A percentile compares a stretch with the other conserved stretches of the same genome.
Evolutionary conservation across 306 rosid species (phyloP).

Genomic region (Vigna angularis): DNA sequence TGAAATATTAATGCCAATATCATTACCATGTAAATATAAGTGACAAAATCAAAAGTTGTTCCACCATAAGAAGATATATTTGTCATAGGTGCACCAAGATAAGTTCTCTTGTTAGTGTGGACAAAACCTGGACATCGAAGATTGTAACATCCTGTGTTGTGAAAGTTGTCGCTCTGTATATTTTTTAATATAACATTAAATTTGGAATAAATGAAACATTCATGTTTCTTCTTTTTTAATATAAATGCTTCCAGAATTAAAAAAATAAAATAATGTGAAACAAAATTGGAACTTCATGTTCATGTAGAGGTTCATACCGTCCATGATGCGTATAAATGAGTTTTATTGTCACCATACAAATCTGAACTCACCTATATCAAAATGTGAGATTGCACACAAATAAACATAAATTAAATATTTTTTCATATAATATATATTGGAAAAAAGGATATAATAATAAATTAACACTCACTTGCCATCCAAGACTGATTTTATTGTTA

Average conservation of each 20-base stretch:
- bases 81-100: background rate
- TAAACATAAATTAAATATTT: background rate
- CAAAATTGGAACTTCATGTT: no score
- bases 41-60: rapidly evolving
- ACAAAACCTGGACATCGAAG: constrained; percentile 6
- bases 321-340: background rate
- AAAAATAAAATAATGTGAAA: no score
- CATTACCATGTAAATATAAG: constrained; percentile 4
- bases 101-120: background rate
- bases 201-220: no score
- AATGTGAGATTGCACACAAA: background rate
- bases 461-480: no score
- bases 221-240: no score
- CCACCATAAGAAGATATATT: background rate
- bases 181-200: background rate
- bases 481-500: no score
- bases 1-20: background rate
- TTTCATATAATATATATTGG: no score
- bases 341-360: background rate
- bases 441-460: no score
- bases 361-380: constrained; percentile 16
- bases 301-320: constrained; percentile 1
- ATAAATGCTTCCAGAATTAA: no score
- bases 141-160: constrained; percentile 7
- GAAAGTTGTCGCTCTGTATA: background rate